Evolutionary conservation across 768 basidiomycete species (phyloP).

Genomic region (Naganishia vishniacii): DNA sequence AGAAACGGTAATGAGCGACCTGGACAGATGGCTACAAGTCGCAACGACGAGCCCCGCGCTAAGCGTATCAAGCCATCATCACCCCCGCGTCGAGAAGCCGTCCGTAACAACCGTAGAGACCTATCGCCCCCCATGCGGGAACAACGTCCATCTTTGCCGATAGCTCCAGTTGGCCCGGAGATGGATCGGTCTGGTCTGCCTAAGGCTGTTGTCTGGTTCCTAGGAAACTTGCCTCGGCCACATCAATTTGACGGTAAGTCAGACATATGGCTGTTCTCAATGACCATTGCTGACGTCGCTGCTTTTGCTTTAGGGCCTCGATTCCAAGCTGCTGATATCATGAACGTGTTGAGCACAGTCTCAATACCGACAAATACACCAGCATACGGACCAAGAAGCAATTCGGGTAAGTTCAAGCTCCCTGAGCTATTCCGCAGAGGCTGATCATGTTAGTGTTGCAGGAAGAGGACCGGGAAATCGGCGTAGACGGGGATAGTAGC

Average conservation of each 20-base stretch:
- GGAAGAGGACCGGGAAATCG: background rate
- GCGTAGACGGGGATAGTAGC: background rate
- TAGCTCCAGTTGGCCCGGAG: constrained; percentile 52
- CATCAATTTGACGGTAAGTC: constrained; percentile 74
- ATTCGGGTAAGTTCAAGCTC: background rate
- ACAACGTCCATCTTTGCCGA: constrained; percentile 33
- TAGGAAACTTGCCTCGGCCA: constrained; percentile 69
- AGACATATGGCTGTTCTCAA: too few species aligned
- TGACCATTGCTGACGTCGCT: background rate
- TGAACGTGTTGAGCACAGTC: constrained; percentile 75
- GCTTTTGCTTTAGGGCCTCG: constrained; percentile 71
- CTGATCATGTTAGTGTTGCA: background rate
- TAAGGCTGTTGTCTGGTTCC: constrained; percentile 65
- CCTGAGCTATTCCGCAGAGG: background rate
- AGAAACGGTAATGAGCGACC: constrained; percentile 25
- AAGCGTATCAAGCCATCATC: constrained; percentile 33
- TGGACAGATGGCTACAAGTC: constrained; percentile 21
- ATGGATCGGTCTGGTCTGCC: constrained; percentile 51
- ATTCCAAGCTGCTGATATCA: constrained; percentile 82
- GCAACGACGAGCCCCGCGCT: constrained; percentile 23
- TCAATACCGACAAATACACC: constrained; percentile 57
- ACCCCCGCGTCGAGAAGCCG: constrained; percentile 32
- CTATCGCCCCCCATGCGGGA: constrained; percentile 10
- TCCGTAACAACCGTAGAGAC: background rate
- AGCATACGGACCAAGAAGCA: background rate